Evolutionary conservation across 2,329 filamentous ascomycete genomes (phyloP), one percentile per base, ranked within the genome.

Genomic region (Colletotrichum lupini): DNA sequence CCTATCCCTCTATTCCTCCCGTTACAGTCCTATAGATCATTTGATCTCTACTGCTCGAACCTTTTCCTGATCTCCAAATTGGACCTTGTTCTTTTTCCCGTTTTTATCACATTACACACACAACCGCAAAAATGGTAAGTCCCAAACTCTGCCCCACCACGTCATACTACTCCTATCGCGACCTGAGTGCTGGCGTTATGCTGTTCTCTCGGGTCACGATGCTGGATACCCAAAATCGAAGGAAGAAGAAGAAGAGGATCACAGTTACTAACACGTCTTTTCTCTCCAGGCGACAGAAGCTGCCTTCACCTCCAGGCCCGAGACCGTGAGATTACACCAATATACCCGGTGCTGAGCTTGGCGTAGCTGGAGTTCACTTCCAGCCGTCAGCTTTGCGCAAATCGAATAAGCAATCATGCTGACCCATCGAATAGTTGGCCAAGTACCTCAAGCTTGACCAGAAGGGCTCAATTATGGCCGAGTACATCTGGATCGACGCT

Each of bases 401-500:
- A n/a, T 59, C 62, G 58, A 69, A 58, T n/a, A 56, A 62, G 26
- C 67, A 70, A 67, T 62, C 11, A 30, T 74, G 68, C 72, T 75
- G 72, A 74, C 61, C 26, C 75, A 61, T 67, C 66, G 65, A 76
- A 80, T 85, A 98, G 95, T 92, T 98, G 84, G 87, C 93, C 85
- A 98, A 98, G 87, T 98, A 96, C 90, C 91, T 97, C 86, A 88
- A 89, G 81, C 94, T 98, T 80, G 93, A 95, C 84, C 96, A 98
- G 88, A 94, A 93, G 84, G 95, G 95, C 84, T 88, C 87, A 79
- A 89, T 97, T 82, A 97, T 98, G 85, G 96, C 95, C 82, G 96
- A 98, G 88, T 98, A 98, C 87, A 92, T 98, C 89, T 98, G 96
- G 96, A 93, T 98, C 83, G 95, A 98, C 82, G 89, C 93, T 77